Conservation (phyloP, 1,284 basidiomycete genomes). For the Apiotrichum akiyoshidainum region DNA sequence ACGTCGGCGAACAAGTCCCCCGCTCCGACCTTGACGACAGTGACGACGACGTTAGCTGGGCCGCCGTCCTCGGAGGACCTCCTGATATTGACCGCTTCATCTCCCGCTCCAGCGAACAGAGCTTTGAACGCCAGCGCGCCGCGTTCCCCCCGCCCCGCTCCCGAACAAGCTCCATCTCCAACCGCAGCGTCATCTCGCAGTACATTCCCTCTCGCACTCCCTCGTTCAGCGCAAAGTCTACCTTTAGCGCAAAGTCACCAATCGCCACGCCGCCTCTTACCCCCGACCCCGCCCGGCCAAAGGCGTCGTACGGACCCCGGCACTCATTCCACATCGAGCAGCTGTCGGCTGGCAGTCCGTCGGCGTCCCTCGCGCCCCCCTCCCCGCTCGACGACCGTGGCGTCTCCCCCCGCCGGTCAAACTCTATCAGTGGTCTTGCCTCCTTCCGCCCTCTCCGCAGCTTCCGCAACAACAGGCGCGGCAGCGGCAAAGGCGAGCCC, state of each 20-base stretch:
- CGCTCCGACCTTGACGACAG: not conserved
- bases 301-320: not conserved
- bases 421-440: not conserved
- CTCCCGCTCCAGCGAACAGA: not conserved
- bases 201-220: not conserved
- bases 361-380: not conserved
- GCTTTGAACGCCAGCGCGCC: constrained; percentile 2
- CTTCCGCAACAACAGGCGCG: constrained; percentile 1
- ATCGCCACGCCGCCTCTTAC: not conserved
- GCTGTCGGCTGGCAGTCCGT: not conserved
- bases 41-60: constrained; percentile 1
- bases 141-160: constrained; percentile 2
- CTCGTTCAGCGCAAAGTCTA: not conserved
- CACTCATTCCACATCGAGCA: constrained; percentile 3
- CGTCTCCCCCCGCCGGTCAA: not conserved
- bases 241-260: not conserved
- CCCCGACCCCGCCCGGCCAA: not conserved
- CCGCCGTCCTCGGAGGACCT: not conserved
- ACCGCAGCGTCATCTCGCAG: not conserved
- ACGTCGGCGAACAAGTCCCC: constrained; percentile 1
- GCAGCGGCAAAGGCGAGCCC: not conserved
- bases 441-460: not conserved
- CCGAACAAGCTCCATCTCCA: not conserved
- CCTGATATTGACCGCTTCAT: not conserved
- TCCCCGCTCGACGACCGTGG: not conserved